Conservation (phyloP, 2,329 filamentous ascomycete genomes). For the Hypoxylon sp. region DNA sequence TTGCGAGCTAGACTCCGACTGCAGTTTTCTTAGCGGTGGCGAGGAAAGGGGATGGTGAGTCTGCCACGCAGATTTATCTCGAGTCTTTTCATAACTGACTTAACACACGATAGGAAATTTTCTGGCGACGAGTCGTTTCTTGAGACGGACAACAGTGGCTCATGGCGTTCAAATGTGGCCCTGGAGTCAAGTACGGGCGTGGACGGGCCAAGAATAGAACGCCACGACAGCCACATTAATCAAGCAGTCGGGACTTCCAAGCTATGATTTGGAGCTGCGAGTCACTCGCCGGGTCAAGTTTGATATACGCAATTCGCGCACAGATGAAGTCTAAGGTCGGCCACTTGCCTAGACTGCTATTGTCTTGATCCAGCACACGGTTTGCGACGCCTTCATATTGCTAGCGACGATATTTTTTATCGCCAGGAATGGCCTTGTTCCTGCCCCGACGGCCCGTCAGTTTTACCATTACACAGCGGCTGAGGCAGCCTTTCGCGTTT, state of each 20-base stretch:
- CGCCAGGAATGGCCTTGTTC: background rate
- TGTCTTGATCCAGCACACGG: constrained; percentile 1
- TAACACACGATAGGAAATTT: constrained; percentile 53
- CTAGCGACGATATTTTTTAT: background rate
- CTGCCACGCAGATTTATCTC: constrained; percentile 12
- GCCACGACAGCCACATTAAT: constrained; percentile 23
- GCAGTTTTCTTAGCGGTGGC: constrained; percentile 81
- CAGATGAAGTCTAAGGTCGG: constrained; percentile 9
- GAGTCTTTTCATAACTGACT: constrained; percentile 13
- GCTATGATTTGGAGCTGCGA: constrained; percentile 22
- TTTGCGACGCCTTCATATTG: constrained; percentile 3
- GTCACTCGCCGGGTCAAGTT: constrained; percentile 6
- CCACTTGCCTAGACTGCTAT: constrained; percentile 1
- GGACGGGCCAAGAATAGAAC: constrained; percentile 45
- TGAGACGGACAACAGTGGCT: constrained; percentile 42
- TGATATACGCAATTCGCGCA: constrained; percentile 9
- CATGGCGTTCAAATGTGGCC: constrained; percentile 42
- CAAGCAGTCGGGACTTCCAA: constrained; percentile 26
- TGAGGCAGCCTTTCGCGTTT: constrained; percentile 2
- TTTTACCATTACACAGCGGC: background rate
- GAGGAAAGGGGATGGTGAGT: constrained; percentile 89
- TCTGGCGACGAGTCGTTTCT: constrained; percentile 58
- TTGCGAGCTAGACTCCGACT: constrained; percentile 85
- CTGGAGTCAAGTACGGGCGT: constrained; percentile 51
- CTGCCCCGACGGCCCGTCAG: background rate